Conservation (phyloP, 179 eudicot species). For the Silene vulgaris region DNA sequence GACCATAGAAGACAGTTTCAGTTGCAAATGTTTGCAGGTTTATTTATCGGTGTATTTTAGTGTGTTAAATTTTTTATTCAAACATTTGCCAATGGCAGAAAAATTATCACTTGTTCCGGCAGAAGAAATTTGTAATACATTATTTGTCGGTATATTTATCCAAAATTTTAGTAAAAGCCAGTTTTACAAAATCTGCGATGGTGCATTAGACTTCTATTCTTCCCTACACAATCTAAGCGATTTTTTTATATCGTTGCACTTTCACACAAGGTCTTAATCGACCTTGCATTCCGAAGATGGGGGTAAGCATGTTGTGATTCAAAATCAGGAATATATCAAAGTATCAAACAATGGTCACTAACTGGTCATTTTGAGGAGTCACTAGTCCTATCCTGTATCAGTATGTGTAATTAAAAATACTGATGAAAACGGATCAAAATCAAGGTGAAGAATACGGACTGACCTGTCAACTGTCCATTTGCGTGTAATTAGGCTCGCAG, state of each 20-base stretch:
- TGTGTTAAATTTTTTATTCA: neutral
- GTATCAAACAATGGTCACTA: neutral
- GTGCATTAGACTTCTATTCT: too few species aligned
- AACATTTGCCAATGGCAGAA: neutral
- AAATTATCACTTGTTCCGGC: neutral
- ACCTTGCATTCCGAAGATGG: too few species aligned
- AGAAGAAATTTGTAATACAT: constrained; percentile 2
- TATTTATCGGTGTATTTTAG: neutral
- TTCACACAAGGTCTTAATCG: neutral
- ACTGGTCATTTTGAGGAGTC: neutral
- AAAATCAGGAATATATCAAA: neutral
- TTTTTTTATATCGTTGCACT: neutral
- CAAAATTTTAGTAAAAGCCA: neutral
- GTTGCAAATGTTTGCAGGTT: constrained; percentile 9
- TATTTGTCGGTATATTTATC: neutral
- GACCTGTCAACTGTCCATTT: too few species aligned
- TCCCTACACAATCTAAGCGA: neutral
- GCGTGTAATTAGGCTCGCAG: too few species aligned
- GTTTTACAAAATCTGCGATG: neutral
- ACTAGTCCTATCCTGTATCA: neutral
- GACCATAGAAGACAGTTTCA: neutral
- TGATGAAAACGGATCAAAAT: too few species aligned
- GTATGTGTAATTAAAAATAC: too few species aligned
- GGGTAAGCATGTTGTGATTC: neutral
- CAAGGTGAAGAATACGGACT: too few species aligned